These are phyloP conservation scores for Tolypocladium ovalisporum DNA, from an alignment of 2,329 filamentous ascomycete genomes.

Conservation along the genomic window DNA sequence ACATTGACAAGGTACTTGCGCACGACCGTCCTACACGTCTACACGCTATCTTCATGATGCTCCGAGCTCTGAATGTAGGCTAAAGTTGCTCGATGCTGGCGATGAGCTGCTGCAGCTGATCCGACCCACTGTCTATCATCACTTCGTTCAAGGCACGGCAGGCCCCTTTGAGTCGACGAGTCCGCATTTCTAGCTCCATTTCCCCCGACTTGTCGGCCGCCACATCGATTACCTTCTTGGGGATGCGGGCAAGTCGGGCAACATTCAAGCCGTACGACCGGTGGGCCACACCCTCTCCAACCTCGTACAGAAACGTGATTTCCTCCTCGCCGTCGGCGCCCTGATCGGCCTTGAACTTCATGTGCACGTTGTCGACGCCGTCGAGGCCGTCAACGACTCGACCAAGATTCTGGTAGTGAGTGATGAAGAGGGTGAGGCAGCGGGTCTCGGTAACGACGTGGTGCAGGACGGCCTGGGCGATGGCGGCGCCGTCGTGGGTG, in stretches of 20 bases:
- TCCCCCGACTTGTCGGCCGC: conserved; percentile 71
- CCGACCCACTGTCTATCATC: conserved; percentile 19
- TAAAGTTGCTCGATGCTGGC: conserved; percentile 50
- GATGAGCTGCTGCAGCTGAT: conserved; percentile 41
- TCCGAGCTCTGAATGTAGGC: background rate
- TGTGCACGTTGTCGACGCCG: conserved; percentile 79
- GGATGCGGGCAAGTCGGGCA: conserved; percentile 73
- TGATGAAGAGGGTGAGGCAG: conserved; percentile 89
- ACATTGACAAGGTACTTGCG: background rate
- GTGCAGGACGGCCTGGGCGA: conserved; percentile 83
- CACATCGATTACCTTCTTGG: conserved; percentile 63
- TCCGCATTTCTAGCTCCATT: conserved; percentile 63
- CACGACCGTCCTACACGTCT: background rate
- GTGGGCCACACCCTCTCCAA: conserved; percentile 83
- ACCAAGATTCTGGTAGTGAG: conserved; percentile 85
- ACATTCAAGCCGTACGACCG: conserved; percentile 93
- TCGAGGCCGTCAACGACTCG: conserved; percentile 57
- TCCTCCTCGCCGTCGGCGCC: conserved; percentile 50
- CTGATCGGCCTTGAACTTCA: conserved; percentile 59
- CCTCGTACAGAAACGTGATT: conserved; percentile 90
- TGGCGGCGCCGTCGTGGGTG: conserved; percentile 93
- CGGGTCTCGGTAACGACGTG: conserved; percentile 65
- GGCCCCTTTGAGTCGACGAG: conserved; percentile 46
- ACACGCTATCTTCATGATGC: background rate
- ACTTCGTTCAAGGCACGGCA: conserved; percentile 31